Percentiles rank a stretch among this genome's conserved stretches.
These are phyloP conservation scores for Heteromeles arbutifolia DNA, from an alignment of 306 rosid genomes.

Conservation along the genomic window DNA sequence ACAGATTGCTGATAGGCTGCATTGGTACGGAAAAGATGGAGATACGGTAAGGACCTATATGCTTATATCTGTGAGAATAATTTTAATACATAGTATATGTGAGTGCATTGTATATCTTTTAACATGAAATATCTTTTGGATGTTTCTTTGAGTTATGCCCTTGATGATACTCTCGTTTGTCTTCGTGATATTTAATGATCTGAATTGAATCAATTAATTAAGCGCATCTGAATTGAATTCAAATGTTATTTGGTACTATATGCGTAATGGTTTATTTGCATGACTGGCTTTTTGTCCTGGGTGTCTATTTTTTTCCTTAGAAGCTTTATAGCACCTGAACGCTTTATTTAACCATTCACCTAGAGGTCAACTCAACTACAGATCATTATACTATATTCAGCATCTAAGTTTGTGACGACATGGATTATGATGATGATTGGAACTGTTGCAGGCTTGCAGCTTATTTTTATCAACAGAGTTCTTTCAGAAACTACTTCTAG, in stretches of 20 bases:
- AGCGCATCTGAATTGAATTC: not conserved
- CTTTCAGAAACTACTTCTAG: not conserved
- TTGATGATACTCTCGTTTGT: not conserved
- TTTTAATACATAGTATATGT: not conserved
- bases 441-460: not conserved
- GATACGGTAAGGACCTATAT: slow-evolving; percentile 54
- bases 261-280: not conserved
- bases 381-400: not conserved
- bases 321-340: not conserved
- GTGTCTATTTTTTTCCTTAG: not conserved
- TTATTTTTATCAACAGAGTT: not conserved
- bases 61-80: not conserved
- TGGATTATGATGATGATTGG: not conserved
- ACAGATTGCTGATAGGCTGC: slow-evolving; percentile 84
- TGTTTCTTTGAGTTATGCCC: not conserved
- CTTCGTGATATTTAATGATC: not conserved
- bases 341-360: not conserved
- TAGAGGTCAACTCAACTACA: not conserved
- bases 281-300: not conserved
- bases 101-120: not conserved
- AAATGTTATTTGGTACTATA: not conserved
- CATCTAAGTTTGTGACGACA: not conserved
- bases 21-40: slow-evolving; percentile 59
- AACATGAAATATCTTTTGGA: not conserved
- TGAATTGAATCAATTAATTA: not conserved